These are phyloP conservation scores for Moringa oleifera DNA, from an alignment of 345 rosid species.

Conservation along the genomic window DNA sequence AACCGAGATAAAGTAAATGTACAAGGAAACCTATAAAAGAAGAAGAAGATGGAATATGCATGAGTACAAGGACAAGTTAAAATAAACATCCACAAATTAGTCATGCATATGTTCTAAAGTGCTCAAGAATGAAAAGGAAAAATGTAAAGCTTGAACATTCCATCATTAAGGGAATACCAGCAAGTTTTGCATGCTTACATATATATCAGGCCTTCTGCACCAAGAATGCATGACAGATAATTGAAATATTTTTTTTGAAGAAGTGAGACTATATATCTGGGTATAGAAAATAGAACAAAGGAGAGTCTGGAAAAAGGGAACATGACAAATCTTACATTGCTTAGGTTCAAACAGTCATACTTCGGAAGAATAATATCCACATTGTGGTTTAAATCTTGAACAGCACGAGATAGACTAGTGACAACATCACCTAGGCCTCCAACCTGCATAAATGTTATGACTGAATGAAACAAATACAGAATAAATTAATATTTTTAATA, in stretches of 20 bases:
- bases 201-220: background rate
- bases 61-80: too few relatives aligned
- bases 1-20: background rate
- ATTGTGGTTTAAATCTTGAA: conserved; percentile 86
- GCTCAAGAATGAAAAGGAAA: background rate
- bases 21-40: too few relatives aligned
- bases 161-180: background rate
- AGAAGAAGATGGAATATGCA: background rate
- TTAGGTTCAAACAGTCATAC: conserved; percentile 74
- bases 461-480: background rate
- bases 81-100: too few relatives aligned
- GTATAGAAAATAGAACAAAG: background rate
- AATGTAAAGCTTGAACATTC: background rate
- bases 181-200: background rate
- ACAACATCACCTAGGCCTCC: conserved; percentile 98
- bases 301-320: conserved; percentile 6
- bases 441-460: conserved; percentile 47
- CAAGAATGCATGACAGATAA: background rate
- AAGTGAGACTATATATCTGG: conserved; percentile 4
- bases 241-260: background rate
- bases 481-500: too few relatives aligned
- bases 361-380: conserved; percentile 85
- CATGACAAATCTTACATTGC: conserved; percentile 56
- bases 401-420: conserved; percentile 95
- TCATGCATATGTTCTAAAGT: background rate